phyloP scores from a whole-genome alignment of 208 protist species.

The Crithidia expoeki region DNA sequence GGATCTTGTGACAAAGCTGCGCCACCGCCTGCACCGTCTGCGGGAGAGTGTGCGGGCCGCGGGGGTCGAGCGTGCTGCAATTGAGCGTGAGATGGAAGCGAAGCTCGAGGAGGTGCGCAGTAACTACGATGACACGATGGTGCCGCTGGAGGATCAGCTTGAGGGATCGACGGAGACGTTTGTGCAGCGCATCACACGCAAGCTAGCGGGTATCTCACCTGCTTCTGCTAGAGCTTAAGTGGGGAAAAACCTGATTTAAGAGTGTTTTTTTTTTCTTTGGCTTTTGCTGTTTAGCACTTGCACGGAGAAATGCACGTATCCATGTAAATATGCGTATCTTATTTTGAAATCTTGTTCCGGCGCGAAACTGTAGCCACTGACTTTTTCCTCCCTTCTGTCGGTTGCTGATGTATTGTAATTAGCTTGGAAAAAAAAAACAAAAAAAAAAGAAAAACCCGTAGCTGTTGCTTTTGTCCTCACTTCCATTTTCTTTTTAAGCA shows the following conservation, averaged over 20 bases:
- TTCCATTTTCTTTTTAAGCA: too few species aligned
- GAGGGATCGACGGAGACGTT: slow-evolving; percentile 67
- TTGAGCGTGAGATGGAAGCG: slow-evolving; percentile 38
- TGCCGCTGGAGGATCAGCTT: slow-evolving; percentile 69
- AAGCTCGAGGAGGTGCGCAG: slow-evolving; percentile 54
- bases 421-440: too few species aligned
- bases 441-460: slow-evolving; percentile 1
- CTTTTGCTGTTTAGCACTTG: neutral
- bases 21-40: slow-evolving; percentile 53
- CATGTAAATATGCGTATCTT: too few species aligned
- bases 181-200: slow-evolving; percentile 33
- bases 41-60: slow-evolving; percentile 48
- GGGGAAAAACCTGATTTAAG: too few species aligned
- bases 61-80: slow-evolving; percentile 33
- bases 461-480: too few species aligned
- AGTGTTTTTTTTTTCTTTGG: slow-evolving; percentile 16
- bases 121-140: slow-evolving; percentile 84
- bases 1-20: slow-evolving; percentile 38
- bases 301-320: too few species aligned
- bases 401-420: too few species aligned
- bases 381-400: too few species aligned
- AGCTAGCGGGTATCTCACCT: neutral
- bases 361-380: too few species aligned
- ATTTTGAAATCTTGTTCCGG: too few species aligned
- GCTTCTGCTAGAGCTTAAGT: neutral